Evolutionary conservation across 345 rosid genomes (phyloP).

Genomic region (Dimocarpus longan): DNA sequence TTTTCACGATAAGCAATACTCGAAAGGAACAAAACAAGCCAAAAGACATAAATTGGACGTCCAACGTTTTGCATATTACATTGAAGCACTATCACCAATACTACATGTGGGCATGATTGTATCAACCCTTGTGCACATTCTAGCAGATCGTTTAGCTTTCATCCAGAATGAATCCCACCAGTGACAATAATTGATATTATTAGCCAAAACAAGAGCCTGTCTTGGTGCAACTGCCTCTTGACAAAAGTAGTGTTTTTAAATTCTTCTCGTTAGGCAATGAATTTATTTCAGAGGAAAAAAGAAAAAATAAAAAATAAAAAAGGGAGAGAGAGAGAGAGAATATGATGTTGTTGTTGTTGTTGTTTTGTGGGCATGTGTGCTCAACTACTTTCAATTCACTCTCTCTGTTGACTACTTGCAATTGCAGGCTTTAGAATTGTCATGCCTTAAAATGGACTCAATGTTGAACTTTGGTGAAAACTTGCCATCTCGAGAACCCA

Average conservation of each 20-base stretch:
- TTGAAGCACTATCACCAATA: neutral
- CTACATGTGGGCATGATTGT: neutral
- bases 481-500: neutral
- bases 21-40: too few relatives aligned
- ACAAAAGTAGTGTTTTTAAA: too few relatives aligned
- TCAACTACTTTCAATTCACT: constrained; percentile 10
- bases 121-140: neutral
- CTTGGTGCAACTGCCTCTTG: too few relatives aligned
- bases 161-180: too few relatives aligned
- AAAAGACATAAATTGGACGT: too few relatives aligned
- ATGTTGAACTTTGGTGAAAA: too few relatives aligned
- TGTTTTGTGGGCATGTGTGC: neutral
- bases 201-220: too few relatives aligned
- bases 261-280: neutral
- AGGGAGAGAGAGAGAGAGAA: neutral
- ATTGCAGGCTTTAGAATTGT: constrained; percentile 10
- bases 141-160: too few relatives aligned
- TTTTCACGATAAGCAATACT: too few relatives aligned
- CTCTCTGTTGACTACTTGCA: neutral
- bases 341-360: neutral
- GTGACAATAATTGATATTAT: too few relatives aligned
- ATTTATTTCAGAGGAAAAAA: neutral
- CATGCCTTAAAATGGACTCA: neutral
- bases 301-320: too few relatives aligned
- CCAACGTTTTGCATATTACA: too few relatives aligned